phyloP scores from a whole-genome alignment of 768 basidiomycete genomes.

The Cyathus striatus region DNA sequence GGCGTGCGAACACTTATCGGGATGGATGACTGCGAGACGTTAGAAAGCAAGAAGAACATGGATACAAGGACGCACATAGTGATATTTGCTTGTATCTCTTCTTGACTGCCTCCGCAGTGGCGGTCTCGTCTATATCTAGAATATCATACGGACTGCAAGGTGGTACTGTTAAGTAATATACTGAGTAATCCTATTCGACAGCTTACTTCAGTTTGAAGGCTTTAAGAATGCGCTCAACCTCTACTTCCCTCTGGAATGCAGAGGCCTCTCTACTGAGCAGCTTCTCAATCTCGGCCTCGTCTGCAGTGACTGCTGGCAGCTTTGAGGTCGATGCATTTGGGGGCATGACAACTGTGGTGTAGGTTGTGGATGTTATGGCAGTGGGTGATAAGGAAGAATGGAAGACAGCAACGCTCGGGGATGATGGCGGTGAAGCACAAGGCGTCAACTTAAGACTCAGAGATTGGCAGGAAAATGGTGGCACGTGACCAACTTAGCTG shows the following conservation, averaged over 20 bases:
- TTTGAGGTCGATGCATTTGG: slow-evolving; percentile 5
- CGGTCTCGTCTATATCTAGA: slow-evolving; percentile 69
- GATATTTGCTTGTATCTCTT: slow-evolving; percentile 83
- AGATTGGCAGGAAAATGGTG: neutral
- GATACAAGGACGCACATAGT: slow-evolving; percentile 52
- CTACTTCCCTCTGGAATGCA: slow-evolving; percentile 81
- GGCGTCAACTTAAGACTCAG: neutral
- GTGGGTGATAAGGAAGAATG: no score
- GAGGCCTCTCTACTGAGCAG: slow-evolving; percentile 76
- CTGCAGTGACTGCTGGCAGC: slow-evolving; percentile 4
- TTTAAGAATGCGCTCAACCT: slow-evolving; percentile 87
- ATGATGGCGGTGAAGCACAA: neutral
- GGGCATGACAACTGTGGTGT: neutral
- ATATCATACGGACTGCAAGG: slow-evolving; percentile 84
- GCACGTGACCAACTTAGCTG: neutral
- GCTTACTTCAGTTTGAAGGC: slow-evolving; percentile 95
- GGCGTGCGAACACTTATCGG: slow-evolving; percentile 90
- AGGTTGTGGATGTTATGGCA: no score
- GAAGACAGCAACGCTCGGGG: no score
- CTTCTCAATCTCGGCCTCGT: slow-evolving; percentile 69
- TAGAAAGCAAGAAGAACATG: slow-evolving; percentile 3
- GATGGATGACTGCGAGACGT: slow-evolving; percentile 78
- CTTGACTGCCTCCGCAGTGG: slow-evolving; percentile 81
- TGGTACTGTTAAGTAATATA: slow-evolving; percentile 2
- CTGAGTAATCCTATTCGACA: neutral